phyloP scores from a whole-genome alignment of 257 asterid genomes.

The Solanum chilense region DNA sequence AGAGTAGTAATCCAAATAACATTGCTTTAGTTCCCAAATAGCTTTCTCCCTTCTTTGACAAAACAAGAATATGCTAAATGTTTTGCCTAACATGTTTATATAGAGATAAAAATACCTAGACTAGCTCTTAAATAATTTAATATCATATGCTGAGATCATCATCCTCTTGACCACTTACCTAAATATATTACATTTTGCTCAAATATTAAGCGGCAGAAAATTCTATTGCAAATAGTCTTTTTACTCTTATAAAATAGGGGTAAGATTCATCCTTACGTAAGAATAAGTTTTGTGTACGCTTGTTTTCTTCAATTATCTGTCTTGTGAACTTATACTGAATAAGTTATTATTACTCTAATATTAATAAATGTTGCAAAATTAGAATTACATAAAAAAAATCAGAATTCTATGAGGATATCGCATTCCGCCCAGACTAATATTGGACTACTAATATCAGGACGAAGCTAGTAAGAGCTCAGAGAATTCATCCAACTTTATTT shows the following conservation, averaged over 20 bases:
- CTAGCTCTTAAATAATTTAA: background rate
- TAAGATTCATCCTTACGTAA: background rate
- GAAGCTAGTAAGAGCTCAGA: background rate
- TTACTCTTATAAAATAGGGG: background rate
- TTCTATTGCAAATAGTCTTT: background rate
- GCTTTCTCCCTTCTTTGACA: background rate
- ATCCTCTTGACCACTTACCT: conserved; percentile 1
- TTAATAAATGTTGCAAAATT: background rate
- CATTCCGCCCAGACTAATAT: background rate
- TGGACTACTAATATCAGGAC: background rate
- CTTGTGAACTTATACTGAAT: background rate
- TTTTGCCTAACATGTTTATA: background rate
- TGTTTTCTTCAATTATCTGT: accelerated
- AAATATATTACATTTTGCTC: background rate
- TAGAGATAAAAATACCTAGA: background rate
- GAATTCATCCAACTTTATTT: background rate
- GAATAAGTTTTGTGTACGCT: background rate
- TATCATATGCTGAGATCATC: conserved; percentile 7
- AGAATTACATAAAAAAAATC: no score
- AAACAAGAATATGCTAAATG: background rate
- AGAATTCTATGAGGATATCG: background rate
- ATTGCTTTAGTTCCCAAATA: background rate
- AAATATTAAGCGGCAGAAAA: background rate
- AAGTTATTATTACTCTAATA: background rate
- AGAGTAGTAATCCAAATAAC: background rate